Evolutionary conservation across 2,329 filamentous ascomycete species (phyloP).

Genomic region (Penicillium fuscoglaucum): DNA sequence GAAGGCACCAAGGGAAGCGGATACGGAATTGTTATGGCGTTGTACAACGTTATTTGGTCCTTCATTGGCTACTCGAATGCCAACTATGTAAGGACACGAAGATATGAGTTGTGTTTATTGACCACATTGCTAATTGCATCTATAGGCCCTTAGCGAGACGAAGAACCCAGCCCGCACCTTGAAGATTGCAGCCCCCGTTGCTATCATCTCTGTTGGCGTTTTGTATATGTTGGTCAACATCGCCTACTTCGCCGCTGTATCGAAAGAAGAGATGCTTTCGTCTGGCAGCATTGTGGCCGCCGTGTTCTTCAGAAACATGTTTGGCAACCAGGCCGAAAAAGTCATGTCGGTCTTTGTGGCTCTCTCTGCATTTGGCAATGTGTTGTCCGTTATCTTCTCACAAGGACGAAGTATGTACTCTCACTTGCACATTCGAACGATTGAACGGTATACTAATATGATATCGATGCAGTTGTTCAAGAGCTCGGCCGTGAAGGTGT

Average conservation of each 20-base stretch:
- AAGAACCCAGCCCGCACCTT: constrained; percentile 59
- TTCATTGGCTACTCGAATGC: constrained; percentile 63
- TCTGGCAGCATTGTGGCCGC: constrained; percentile 58
- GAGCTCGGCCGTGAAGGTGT: constrained; percentile 71
- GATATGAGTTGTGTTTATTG: constrained; percentile 3
- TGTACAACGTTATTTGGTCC: constrained; percentile 63
- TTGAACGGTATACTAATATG: constrained; percentile 5
- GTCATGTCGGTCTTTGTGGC: constrained; percentile 63
- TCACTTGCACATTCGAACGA: background rate
- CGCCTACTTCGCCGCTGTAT: constrained; percentile 60
- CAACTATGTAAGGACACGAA: constrained; percentile 54
- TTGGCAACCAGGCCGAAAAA: constrained; percentile 55
- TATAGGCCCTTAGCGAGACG: constrained; percentile 54
- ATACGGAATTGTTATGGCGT: constrained; percentile 57
- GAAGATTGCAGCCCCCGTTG: constrained; percentile 57
- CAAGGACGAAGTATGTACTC: constrained; percentile 40
- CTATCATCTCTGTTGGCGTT: constrained; percentile 55
- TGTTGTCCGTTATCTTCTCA: constrained; percentile 58
- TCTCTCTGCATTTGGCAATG: constrained; percentile 61
- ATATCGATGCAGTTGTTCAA: constrained; percentile 36
- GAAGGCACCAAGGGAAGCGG: constrained; percentile 39
- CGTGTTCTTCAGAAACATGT: constrained; percentile 61
- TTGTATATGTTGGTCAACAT: constrained; percentile 60
- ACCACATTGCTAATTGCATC: constrained; percentile 14
- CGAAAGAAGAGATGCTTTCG: constrained; percentile 55